Conservation (phyloP, 139 green algal species). For the Chlorella sp. region DNA sequence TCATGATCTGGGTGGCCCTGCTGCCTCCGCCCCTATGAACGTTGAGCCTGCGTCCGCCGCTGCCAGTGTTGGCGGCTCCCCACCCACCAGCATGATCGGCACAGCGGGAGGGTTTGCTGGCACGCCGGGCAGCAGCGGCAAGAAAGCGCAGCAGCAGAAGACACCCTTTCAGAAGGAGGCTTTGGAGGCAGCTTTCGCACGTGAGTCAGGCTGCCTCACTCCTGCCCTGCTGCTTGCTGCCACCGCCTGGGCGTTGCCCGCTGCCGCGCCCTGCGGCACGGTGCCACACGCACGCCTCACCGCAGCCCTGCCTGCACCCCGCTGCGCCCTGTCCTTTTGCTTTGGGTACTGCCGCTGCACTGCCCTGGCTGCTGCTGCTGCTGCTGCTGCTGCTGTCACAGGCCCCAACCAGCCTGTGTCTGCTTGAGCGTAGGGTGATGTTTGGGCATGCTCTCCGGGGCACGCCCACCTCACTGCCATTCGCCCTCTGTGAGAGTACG, state of each 20-base stretch:
- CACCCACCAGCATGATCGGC: neutral
- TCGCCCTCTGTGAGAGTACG: no score
- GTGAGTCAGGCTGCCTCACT: slow-evolving; percentile 39
- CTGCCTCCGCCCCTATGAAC: neutral
- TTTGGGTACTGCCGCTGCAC: no score
- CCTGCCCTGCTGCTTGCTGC: neutral
- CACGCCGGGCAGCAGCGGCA: neutral
- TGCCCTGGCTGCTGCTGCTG: no score
- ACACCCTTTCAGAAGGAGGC: slow-evolving; percentile 82
- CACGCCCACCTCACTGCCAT: no score
- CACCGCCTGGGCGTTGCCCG: no score
- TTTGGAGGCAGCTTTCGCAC: slow-evolving; percentile 74
- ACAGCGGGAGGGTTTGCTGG: neutral
- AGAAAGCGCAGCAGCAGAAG: slow-evolving; percentile 55
- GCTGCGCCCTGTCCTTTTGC: neutral
- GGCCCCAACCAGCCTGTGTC: no score
- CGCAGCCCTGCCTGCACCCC: neutral
- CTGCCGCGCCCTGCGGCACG: neutral
- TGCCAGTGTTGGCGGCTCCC: neutral
- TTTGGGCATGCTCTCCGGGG: no score
- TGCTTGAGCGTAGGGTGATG: no score
- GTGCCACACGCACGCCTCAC: neutral
- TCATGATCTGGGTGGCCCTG: neutral
- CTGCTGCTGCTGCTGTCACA: no score
- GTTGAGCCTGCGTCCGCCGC: neutral